Evolutionary conservation across 495 filamentous ascomycete genomes (phyloP).

Genomic region (Podospora tetraspora): DNA sequence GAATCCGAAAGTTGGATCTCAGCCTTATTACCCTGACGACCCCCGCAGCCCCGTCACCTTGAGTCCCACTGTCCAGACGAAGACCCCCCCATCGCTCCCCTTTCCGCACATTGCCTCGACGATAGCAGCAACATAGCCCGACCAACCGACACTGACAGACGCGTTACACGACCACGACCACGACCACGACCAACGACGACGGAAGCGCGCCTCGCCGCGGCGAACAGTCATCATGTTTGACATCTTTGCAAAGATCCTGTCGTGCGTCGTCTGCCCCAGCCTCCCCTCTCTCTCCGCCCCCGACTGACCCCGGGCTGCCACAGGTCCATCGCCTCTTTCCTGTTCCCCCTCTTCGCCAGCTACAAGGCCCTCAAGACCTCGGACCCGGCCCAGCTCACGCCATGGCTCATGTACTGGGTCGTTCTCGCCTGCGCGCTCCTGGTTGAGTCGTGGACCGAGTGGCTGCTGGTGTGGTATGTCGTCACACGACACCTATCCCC

Average conservation of each 20-base stretch:
- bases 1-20: background rate
- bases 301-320: constrained; percentile 17
- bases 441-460: constrained; percentile 80
- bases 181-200: background rate
- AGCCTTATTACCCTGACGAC: background rate
- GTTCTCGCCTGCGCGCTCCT: constrained; percentile 76
- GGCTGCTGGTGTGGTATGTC: constrained; percentile 72
- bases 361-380: constrained; percentile 96
- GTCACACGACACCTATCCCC: background rate
- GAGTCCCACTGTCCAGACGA: background rate
- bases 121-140: background rate
- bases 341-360: constrained; percentile 94
- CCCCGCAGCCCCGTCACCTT: background rate
- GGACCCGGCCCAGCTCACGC: constrained; percentile 83
- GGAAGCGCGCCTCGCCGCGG: background rate
- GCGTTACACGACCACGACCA: background rate
- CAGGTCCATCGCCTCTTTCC: constrained; percentile 81
- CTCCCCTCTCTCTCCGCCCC: constrained; percentile 3
- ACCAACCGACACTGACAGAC: background rate
- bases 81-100: background rate
- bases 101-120: background rate
- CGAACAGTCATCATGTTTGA: constrained; percentile 59
- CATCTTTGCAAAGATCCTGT: constrained; percentile 71
- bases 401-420: constrained; percentile 99
- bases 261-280: constrained; percentile 49